Base-by-base conservation (phyloP, 2,329 filamentous ascomycete species). In the Huntiella moniliformis region DNA sequence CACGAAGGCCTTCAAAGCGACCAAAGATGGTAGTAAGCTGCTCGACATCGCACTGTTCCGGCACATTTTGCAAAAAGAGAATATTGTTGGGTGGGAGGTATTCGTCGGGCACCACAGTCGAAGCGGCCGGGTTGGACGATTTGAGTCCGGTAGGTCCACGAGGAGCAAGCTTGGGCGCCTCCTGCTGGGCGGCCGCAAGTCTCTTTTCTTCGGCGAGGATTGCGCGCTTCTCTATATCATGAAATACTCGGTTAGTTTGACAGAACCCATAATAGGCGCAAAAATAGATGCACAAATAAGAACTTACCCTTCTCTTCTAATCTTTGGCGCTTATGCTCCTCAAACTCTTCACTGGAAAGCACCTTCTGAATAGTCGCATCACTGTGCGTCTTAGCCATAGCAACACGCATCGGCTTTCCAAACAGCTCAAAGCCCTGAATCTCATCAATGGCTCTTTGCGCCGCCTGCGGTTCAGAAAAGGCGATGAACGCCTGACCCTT, bases 41-140 rank as follows among this genome's bases (percentile, higher is more conserved):
- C 52, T 93, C 86, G 56, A 83, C 76, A 60, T 82, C 82, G 62
- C 82, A 85, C 52, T 85, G 82, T 52, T 88, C 83, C 6, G 91
- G 87, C 33, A 98, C 64, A 56, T 96, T 88, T 65, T 92, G 85
- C 51, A 96, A 68, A 65, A 96, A 93, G 33, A 98, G 73, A 53
- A 86, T 93, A 67, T 94, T 95, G 73, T 96, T 96, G 33, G 91
- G 88, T 3, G 88, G 88, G 3, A 96, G 74, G 61, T 94, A 96
- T 64, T 98, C 91, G 71, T 96, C 91, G n/a, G 87, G 86, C 13
- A 96, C 79, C 46, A 86, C 79, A 8, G 81, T 71, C 3, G 79
- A 69, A 1, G 76, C 70, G 11, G 75, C 68, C 4, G 76, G 71
- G 48, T 74, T 76, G 1, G 79, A 81, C 4, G 82, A 74, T 60